Evolutionary conservation across 1,139 yeast genomes (phyloP).

Genomic region (Candida mesenterica): DNA sequence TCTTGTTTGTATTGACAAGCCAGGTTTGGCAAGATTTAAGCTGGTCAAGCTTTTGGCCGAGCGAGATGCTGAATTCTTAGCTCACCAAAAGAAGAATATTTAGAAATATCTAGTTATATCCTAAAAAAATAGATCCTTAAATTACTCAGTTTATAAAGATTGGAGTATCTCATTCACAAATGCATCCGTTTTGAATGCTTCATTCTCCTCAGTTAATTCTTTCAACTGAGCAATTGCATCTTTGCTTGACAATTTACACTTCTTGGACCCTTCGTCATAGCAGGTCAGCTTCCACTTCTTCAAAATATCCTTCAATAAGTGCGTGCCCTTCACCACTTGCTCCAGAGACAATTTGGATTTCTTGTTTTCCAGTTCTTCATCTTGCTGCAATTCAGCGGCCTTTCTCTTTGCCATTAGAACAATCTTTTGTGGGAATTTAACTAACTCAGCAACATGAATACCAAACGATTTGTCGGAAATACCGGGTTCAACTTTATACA

Average conservation of each 20-base stretch:
- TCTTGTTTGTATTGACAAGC: constrained; percentile 29
- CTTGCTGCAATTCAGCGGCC: constrained; percentile 80
- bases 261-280: constrained; percentile 33
- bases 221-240: constrained; percentile 42
- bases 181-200: constrained; percentile 30
- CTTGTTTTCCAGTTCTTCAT: constrained; percentile 44
- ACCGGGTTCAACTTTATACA: constrained; percentile 91
- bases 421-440: constrained; percentile 85
- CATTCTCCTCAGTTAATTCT: constrained; percentile 17
- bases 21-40: constrained; percentile 27
- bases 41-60: constrained; percentile 22
- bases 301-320: constrained; percentile 52
- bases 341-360: constrained; percentile 51
- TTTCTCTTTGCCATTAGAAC: constrained; percentile 93
- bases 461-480: constrained; percentile 94
- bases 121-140: too few species aligned
- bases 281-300: constrained; percentile 60
- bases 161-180: constrained; percentile 43
- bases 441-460: constrained; percentile 95
- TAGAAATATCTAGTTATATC: constrained; percentile 2
- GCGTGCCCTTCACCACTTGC: constrained; percentile 58
- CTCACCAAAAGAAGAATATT: constrained; percentile 9
- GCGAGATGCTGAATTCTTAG: constrained; percentile 15
- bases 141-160: constrained; percentile 31
- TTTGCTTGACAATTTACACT: constrained; percentile 26